Conservation (phyloP, 2,329 filamentous ascomycete genomes). For the Cladophialophora exuberans region DNA sequence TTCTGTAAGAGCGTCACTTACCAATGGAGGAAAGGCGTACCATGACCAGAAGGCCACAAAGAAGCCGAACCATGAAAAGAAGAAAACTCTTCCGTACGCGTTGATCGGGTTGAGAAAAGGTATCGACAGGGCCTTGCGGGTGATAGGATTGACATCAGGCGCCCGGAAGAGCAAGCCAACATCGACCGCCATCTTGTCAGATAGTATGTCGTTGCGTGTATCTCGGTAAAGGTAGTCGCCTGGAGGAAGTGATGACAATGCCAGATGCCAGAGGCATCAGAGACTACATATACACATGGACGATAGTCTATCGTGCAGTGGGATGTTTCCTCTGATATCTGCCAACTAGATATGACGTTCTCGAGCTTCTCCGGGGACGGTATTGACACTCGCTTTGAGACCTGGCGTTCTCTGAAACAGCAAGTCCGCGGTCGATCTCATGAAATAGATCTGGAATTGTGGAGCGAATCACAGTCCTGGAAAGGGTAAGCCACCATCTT, state of each 20-base stretch:
- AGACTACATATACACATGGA: constrained; percentile 12
- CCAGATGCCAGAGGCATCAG: neutral
- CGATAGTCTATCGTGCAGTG: neutral
- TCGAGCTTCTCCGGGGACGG: constrained; percentile 30
- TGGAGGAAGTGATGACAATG: neutral
- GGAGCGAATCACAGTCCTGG: constrained; percentile 16
- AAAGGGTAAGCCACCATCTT: constrained; percentile 12
- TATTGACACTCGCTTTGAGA: constrained; percentile 9
- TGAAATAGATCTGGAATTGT: constrained; percentile 13
- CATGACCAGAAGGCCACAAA: constrained; percentile 87
- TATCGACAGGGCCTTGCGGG: constrained; percentile 77
- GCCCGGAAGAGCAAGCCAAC: constrained; percentile 38
- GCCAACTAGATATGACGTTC: constrained; percentile 22
- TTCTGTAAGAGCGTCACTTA: constrained; percentile 46
- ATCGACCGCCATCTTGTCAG: constrained; percentile 18
- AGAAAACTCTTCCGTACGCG: constrained; percentile 83
- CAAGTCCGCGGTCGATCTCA: constrained; percentile 31
- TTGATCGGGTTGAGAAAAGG: constrained; percentile 78
- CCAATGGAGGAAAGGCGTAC: constrained; percentile 87
- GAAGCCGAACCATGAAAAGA: constrained; percentile 86
- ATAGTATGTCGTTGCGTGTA: neutral
- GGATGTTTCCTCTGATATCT: neutral
- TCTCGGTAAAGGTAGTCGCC: too few species aligned
- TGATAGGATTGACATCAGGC: constrained; percentile 81
- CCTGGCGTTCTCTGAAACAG: constrained; percentile 9